Base-by-base conservation (phyloP, 257 asterid species). In the Nemophila menziesii region DNA sequence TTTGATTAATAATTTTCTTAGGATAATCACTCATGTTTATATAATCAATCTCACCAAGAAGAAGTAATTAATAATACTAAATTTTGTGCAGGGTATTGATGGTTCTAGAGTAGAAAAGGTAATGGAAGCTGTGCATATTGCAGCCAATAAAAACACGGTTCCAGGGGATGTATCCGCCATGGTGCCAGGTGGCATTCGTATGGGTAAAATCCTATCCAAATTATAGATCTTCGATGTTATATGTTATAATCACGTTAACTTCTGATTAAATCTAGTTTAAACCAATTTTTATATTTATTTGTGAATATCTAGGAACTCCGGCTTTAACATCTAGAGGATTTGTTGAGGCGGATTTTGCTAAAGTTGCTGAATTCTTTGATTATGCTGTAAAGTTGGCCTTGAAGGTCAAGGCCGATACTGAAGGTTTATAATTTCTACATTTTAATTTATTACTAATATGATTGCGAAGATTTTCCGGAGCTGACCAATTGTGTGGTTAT, bases 111-210 rank as follows among this genome's bases (percentile, higher is more conserved):
- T 83, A 41, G 97, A 89, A 66, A 89, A 89, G 59, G 93, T 89
- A 48, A 47, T 89, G 71, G 95, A 89, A 69, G 61, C 75, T 3
- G 93, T 89, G 59, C 97, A 89, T 58, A 89, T 89, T 61, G 97
- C 97, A 7, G 95, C 95, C 60, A 89, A 89, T 58, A 89, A 89
- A 67, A 89, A 89, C 39, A 89, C 97, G 3, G 95, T 89, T 58
- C 97, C 97, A 1, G 97, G 97, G 42, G 97, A 89, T 70, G 95
- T 89, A 33, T 89, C 97, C 29, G 97, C 97, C 61, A 83, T 89
- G 95, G 97, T 89, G 6, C 95, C 97, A 56, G 93, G 97, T 54
- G 95, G 97, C 68, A 80, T 89, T 55, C 86, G 97, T 18, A 89
- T 89, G 97, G 95, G 97, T 89, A 78, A 39, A 29, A 40, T 3